phyloP scores from a whole-genome alignment of 331 rosid genomes.

The Telfairia occidentalis region DNA sequence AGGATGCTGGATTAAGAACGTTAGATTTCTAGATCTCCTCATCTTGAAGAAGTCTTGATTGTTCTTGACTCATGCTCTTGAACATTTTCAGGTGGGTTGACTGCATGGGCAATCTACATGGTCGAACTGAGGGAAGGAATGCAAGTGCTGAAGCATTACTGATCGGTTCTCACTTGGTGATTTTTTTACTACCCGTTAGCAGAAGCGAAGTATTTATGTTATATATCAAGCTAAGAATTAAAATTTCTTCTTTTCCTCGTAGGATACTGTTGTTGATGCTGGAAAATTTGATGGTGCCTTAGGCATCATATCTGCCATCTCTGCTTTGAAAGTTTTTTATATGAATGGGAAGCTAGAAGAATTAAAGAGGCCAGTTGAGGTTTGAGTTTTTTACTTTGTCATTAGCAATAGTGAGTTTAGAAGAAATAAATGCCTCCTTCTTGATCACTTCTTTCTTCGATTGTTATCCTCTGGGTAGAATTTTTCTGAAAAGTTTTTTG shows the following conservation, averaged over 20 bases:
- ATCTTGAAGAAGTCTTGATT: slow-evolving; percentile 4
- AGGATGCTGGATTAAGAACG: slow-evolving; percentile 93
- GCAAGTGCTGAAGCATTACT: slow-evolving; percentile 56
- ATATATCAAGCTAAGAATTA: background rate
- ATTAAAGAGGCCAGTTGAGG: slow-evolving; percentile 77
- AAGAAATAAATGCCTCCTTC: background rate
- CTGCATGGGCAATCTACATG: slow-evolving; percentile 72
- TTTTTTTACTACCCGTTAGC: slow-evolving; percentile 2
- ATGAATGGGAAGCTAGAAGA: slow-evolving; percentile 42
- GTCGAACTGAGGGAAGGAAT: slow-evolving; percentile 68
- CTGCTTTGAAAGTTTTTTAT: slow-evolving; percentile 68
- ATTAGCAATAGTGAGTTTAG: background rate
- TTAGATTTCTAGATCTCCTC: slow-evolving; percentile 36
- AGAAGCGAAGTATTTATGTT: background rate
- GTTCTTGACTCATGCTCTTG: slow-evolving; percentile 24
- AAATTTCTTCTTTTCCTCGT: slow-evolving; percentile 10
- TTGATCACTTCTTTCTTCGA: background rate
- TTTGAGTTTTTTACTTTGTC: slow-evolving; percentile 18
- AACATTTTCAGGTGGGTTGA: slow-evolving; percentile 78
- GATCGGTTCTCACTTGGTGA: slow-evolving; percentile 86
- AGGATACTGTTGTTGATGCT: slow-evolving; percentile 96
- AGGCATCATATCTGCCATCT: slow-evolving; percentile 68
- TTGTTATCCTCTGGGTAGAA: background rate
- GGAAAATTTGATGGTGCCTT: slow-evolving; percentile 83
- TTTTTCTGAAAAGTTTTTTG: background rate